Evolutionary conservation across 2,329 filamentous ascomycete genomes (phyloP).

Genomic region (Ophiostoma pallidulum): DNA sequence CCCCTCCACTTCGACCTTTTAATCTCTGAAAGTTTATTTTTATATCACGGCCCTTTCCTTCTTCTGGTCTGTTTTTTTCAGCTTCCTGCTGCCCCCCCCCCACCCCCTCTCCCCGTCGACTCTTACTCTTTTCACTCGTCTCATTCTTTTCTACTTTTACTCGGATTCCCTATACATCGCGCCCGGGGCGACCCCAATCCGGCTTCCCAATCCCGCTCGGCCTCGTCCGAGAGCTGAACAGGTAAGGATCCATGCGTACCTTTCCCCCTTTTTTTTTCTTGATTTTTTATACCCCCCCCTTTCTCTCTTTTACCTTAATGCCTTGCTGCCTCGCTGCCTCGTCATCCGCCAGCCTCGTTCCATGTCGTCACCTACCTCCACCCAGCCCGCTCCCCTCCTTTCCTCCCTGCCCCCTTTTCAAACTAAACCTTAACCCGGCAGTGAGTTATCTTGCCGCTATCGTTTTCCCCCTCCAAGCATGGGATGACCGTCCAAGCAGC

Average conservation of each 20-base stretch:
- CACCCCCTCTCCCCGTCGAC: no score
- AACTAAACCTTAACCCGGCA: not conserved
- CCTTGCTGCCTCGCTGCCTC: conserved; percentile 4
- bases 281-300: not conserved
- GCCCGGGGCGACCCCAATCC: no score
- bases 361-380: not conserved
- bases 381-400: not conserved
- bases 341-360: conserved; percentile 2
- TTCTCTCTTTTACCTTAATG: conserved; percentile 1
- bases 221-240: not conserved
- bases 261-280: not conserved
- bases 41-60: not conserved
- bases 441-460: no score
- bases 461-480: no score
- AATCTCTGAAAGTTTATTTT: conserved; percentile 1
- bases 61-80: no score
- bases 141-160: not conserved
- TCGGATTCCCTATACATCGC: no score
- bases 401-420: no score
- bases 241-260: not conserved
- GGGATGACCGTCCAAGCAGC: conserved; percentile 9
- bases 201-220: not conserved
- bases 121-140: no score
- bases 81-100: no score
- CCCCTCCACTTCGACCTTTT: not conserved